phyloP scores from a whole-genome alignment of 306 rosid species.

The Medicago ruthenica region DNA sequence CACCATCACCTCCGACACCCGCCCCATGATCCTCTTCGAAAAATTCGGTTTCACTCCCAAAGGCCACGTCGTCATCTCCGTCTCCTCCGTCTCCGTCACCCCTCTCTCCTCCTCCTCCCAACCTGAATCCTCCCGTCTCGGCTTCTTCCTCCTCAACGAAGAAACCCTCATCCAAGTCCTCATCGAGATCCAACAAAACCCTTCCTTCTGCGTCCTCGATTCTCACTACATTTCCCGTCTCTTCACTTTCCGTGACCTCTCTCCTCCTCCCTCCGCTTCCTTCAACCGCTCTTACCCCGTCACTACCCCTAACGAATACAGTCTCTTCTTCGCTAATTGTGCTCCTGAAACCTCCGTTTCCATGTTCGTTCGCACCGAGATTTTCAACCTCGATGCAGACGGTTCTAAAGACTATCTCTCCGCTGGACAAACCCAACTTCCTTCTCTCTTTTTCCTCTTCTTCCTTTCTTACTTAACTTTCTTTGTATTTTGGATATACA shows the following conservation, averaged over 20 bases:
- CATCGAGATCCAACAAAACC: conserved; percentile 86
- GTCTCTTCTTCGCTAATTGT: conserved; percentile 92
- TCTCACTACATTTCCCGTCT: conserved; percentile 63
- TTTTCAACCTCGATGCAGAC: conserved; percentile 67
- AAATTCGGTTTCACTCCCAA: conserved; percentile 90
- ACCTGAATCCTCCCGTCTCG: conserved; percentile 61
- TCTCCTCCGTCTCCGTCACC: conserved; percentile 59
- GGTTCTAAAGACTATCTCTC: conserved; percentile 72
- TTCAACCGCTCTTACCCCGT: conserved; percentile 66
- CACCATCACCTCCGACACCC: conserved; percentile 65
- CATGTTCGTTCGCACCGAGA: conserved; percentile 77
- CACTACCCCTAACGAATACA: conserved; percentile 71
- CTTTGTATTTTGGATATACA: conserved; percentile 65
- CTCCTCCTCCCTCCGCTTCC: conserved; percentile 69
- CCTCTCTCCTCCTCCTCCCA: conserved; percentile 36
- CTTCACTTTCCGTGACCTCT: conserved; percentile 74
- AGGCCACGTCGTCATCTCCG: conserved; percentile 69
- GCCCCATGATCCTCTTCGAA: conserved; percentile 89
- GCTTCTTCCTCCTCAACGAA: conserved; percentile 86
- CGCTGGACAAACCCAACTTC: conserved; percentile 88
- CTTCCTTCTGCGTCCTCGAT: conserved; percentile 76
- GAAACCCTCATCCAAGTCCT: conserved; percentile 83
- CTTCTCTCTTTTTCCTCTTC: conserved; percentile 68
- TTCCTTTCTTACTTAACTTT: conserved; percentile 58
- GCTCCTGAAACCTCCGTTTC: conserved; percentile 72